Evolutionary conservation across 75 land plant genomes (phyloP).

Genomic region (Larix kaempferi): DNA sequence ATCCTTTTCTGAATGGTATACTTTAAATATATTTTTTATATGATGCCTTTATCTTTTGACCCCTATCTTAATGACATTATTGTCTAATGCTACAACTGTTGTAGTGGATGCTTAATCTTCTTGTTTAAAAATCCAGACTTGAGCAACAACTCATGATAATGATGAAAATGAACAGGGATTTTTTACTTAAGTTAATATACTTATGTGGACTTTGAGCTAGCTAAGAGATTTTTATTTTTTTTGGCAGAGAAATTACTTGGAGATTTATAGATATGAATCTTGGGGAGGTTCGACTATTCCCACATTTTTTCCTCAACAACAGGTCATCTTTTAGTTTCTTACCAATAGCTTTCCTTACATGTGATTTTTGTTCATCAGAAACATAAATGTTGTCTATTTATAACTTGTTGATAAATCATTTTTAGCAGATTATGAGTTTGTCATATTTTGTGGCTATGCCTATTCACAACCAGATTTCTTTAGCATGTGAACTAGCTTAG

Average conservation of each 20-base stretch:
- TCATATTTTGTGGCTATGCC: too few species aligned
- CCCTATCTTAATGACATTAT: too few species aligned
- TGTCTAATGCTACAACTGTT: too few species aligned
- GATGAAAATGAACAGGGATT: background rate
- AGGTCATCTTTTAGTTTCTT: conserved; percentile 34
- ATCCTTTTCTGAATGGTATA: too few species aligned
- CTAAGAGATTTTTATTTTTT: conserved; percentile 6
- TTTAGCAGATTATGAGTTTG: too few species aligned
- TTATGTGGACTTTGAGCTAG: background rate
- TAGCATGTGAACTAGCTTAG: too few species aligned
- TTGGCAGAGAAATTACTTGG: conserved; percentile 86
- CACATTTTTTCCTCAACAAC: conserved; percentile 67
- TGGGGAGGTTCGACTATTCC: conserved; percentile 94
- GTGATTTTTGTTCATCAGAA: background rate
- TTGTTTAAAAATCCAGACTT: too few species aligned
- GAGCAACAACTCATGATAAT: background rate
- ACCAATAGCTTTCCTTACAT: background rate
- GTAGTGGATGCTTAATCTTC: too few species aligned
- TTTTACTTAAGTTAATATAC: background rate
- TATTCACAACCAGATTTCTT: too few species aligned
- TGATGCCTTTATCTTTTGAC: too few species aligned
- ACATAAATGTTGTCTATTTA: background rate
- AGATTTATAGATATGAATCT: conserved; percentile 82
- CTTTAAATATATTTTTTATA: too few species aligned
- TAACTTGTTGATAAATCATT: too few species aligned